These are phyloP conservation scores for Hyaloscypha variabilis DNA, from an alignment of 495 filamentous ascomycete species.

Conservation along the genomic window DNA sequence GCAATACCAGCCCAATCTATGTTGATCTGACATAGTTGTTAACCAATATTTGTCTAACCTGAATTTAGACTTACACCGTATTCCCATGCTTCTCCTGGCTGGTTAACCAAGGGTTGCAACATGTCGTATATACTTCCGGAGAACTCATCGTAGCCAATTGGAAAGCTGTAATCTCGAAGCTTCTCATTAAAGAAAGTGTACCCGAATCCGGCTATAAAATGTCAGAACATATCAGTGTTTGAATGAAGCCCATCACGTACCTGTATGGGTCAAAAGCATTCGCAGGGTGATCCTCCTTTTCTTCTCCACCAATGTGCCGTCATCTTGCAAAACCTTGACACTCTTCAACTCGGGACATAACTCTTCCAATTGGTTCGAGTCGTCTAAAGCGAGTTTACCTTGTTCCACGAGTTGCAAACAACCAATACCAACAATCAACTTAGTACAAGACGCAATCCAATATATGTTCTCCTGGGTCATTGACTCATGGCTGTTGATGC, in stretches of 20 bases:
- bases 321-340: constrained; percentile 47
- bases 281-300: constrained; percentile 58
- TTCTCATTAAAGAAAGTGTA: constrained; percentile 59
- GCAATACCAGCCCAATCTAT: constrained; percentile 65
- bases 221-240: constrained; percentile 18
- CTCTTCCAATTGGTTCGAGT: constrained; percentile 47
- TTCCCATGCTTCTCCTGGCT: constrained; percentile 58
- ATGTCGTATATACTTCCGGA: constrained; percentile 47
- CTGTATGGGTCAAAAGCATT: constrained; percentile 64
- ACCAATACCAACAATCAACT: constrained; percentile 55
- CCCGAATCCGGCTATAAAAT: constrained; percentile 49
- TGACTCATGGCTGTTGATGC: not conserved
- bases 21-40: constrained; percentile 34
- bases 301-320: constrained; percentile 46
- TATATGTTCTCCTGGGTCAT: constrained; percentile 57
- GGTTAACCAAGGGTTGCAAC: constrained; percentile 52
- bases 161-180: constrained; percentile 47
- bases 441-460: constrained; percentile 65
- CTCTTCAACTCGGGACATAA: constrained; percentile 54
- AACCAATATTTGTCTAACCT: not conserved
- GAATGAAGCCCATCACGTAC: constrained; percentile 28
- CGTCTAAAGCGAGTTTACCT: constrained; percentile 49
- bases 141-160: constrained; percentile 59
- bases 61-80: constrained; percentile 52
- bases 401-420: constrained; percentile 66